Percentiles rank a stretch among this genome's conserved stretches.
phyloP scores from a whole-genome alignment of 805 yeast species.

The Kuraishia ogatae region DNA sequence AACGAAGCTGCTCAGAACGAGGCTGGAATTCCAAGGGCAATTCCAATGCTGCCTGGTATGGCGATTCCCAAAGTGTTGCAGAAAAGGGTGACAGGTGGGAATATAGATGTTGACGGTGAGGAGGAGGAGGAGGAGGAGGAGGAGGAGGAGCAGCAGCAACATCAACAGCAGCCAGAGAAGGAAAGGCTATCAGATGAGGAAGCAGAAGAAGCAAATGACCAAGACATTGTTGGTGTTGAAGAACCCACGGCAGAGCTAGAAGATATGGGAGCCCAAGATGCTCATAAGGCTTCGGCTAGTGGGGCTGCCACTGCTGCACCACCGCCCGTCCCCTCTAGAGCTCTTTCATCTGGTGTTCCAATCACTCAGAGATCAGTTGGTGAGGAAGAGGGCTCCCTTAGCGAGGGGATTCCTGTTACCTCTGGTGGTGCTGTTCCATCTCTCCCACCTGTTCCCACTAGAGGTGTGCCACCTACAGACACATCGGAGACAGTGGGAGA shows the following conservation, averaged over 20 bases:
- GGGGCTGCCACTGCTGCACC: neutral
- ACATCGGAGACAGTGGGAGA: conserved; percentile 6
- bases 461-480: conserved; percentile 9
- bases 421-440: neutral
- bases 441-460: neutral
- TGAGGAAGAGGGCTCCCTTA: neutral
- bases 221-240: neutral
- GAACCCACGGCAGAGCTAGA: neutral
- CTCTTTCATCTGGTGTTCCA: neutral
- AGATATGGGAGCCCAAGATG: neutral
- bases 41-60: conserved; percentile 40
- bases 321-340: neutral
- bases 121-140: too few relatives aligned
- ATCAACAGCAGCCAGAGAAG: conserved; percentile 5
- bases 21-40: conserved; percentile 24
- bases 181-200: conserved; percentile 9
- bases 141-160: too few relatives aligned
- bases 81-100: neutral
- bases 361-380: neutral
- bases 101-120: neutral
- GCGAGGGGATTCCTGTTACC: neutral
- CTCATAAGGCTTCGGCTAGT: neutral
- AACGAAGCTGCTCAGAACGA: conserved; percentile 15
- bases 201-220: neutral
- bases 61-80: neutral